Percentiles rank a stretch among this genome's conserved stretches.
Conservation (phyloP, 352 stramenopile genomes). For the Thalassiosira livingstoniorum region DNA sequence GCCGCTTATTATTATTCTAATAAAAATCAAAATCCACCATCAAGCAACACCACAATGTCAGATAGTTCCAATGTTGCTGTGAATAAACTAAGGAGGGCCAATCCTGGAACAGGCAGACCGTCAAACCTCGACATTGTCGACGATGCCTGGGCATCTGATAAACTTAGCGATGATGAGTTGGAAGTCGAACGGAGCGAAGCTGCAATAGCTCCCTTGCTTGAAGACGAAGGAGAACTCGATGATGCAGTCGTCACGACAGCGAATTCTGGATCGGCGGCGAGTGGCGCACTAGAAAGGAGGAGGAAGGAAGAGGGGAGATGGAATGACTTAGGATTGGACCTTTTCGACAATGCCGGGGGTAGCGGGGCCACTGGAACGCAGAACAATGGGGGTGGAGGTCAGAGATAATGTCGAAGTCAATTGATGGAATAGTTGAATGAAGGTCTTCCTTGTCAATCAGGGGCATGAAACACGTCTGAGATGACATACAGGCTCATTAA, state of each 20-base stretch:
- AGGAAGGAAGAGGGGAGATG: constrained; percentile 75
- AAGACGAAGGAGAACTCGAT: constrained; percentile 81
- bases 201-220: constrained; percentile 66
- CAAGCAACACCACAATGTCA: constrained; percentile 13
- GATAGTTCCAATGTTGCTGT: constrained; percentile 42
- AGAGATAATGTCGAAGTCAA: no score
- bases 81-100: constrained; percentile 44
- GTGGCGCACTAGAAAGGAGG: constrained; percentile 54
- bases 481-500: no score
- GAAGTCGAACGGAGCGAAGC: constrained; percentile 63
- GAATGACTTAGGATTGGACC: constrained; percentile 83
- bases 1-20: no score
- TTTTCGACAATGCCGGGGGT: constrained; percentile 60
- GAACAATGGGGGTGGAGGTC: background rate
- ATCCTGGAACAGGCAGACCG: constrained; percentile 32
- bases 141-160: constrained; percentile 72
- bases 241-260: constrained; percentile 80
- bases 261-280: constrained; percentile 63
- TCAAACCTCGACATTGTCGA: constrained; percentile 70
- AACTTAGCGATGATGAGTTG: constrained; percentile 79
- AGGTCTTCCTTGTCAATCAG: no score
- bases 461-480: no score
- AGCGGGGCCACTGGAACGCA: background rate
- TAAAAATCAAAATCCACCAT: no score
- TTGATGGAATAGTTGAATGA: no score